phyloP scores from a whole-genome alignment of 2,329 filamentous ascomycete genomes.

The Pseudocercospora crystallina region DNA sequence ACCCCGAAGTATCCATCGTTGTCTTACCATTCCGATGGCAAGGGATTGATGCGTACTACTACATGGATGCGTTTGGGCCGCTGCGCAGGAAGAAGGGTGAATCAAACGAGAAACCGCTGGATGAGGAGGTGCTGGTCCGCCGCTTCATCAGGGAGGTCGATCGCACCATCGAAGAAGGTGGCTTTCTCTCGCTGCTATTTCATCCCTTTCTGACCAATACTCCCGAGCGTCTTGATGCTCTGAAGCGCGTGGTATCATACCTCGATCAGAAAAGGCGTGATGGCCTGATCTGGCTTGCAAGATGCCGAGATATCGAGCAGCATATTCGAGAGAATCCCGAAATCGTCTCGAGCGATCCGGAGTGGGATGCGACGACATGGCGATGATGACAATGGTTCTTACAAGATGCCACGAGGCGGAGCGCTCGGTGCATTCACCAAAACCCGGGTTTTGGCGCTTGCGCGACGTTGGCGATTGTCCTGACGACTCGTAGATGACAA shows the following conservation, averaged over 20 bases:
- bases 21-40: conserved; percentile 32
- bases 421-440: no score
- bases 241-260: conserved; percentile 30
- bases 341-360: conserved; percentile 29
- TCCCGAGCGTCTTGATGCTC: conserved; percentile 27
- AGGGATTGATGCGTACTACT: conserved; percentile 36
- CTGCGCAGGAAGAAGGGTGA: conserved; percentile 32
- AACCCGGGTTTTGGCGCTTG: no score
- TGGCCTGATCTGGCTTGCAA: conserved; percentile 32
- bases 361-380: conserved; percentile 34
- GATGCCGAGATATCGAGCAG: conserved; percentile 31
- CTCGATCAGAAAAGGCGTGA: conserved; percentile 27
- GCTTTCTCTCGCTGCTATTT: conserved; percentile 33
- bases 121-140: conserved; percentile 23
- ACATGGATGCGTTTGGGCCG: conserved; percentile 32
- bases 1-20: conserved; percentile 16
- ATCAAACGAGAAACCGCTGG: conserved; percentile 18
- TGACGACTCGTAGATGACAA: no score
- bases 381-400: conserved; percentile 19
- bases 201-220: conserved; percentile 34
- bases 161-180: conserved; percentile 28
- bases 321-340: conserved; percentile 27
- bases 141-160: conserved; percentile 31
- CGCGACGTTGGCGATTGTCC: no score
- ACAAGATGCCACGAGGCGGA: no score